These are phyloP conservation scores for Lipomyces orientalis DNA, from an alignment of 805 yeast genomes.

Conservation along the genomic window DNA sequence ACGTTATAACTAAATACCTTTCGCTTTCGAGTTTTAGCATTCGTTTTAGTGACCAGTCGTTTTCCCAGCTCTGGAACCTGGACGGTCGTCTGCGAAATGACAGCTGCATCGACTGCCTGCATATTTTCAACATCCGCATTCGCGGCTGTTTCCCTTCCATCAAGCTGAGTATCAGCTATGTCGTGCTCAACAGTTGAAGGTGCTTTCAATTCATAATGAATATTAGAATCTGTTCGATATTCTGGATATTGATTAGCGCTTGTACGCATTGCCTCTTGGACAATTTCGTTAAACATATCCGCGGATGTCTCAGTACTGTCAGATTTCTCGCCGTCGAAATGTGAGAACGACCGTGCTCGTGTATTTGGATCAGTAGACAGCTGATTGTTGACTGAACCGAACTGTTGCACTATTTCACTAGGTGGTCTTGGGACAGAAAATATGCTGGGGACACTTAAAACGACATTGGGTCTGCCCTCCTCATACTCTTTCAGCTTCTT, in stretches of 20 bases:
- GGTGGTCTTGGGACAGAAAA: background rate
- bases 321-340: background rate
- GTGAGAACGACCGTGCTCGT: background rate
- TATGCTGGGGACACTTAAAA: background rate
- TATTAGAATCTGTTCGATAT: background rate
- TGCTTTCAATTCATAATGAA: no score
- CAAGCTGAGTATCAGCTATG: background rate
- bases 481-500: slow-evolving; percentile 2
- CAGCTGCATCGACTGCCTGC: background rate
- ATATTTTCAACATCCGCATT: background rate
- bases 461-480: slow-evolving; percentile 3
- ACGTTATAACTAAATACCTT: background rate
- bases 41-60: background rate
- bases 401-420: background rate
- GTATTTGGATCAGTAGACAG: background rate
- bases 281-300: background rate
- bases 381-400: background rate
- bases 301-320: background rate
- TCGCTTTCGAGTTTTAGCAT: background rate
- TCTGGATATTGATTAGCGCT: background rate
- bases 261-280: background rate
- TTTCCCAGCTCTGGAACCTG: background rate
- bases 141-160: background rate
- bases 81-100: background rate
- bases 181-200: background rate